Percentiles rank a stretch among this genome's conserved stretches.
Evolutionary conservation across 2,329 filamentous ascomycete genomes (phyloP).

Genomic region (Talaromyces sp.): DNA sequence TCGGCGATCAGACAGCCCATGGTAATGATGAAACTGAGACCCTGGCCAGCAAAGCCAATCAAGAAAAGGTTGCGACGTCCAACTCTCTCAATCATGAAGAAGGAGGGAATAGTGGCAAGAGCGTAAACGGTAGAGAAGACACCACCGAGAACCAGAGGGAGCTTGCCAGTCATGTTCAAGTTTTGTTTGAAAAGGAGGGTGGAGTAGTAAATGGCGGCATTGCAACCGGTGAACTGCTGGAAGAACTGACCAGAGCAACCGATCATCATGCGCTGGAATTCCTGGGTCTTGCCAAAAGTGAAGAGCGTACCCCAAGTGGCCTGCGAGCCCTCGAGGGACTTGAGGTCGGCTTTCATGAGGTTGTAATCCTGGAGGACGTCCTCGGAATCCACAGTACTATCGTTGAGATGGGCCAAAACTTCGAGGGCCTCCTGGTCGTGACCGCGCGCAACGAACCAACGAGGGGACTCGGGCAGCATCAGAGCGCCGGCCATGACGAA

Average conservation of each 20-base stretch:
- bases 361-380: slow-evolving; percentile 5
- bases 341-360: slow-evolving; percentile 17
- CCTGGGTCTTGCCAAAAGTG: slow-evolving; percentile 31
- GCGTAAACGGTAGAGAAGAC: slow-evolving; percentile 47
- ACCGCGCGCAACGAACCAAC: slow-evolving; percentile 34
- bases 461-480: slow-evolving; percentile 6
- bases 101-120: slow-evolving; percentile 41
- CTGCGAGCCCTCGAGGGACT: slow-evolving; percentile 53
- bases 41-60: slow-evolving; percentile 21
- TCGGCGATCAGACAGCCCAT: slow-evolving; percentile 20
- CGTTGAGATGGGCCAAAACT: slow-evolving; percentile 50
- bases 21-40: slow-evolving; percentile 22
- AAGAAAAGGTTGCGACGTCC: slow-evolving; percentile 29
- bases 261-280: slow-evolving; percentile 37
- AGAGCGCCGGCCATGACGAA: not conserved
- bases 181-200: slow-evolving; percentile 48
- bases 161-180: slow-evolving; percentile 35
- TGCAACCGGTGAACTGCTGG: slow-evolving; percentile 49
- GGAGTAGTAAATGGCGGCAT: slow-evolving; percentile 48
- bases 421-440: slow-evolving; percentile 44
- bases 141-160: slow-evolving; percentile 50
- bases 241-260: slow-evolving; percentile 39
- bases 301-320: slow-evolving; percentile 47
- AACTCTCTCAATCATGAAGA: slow-evolving; percentile 45
- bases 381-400: slow-evolving; percentile 40